A percentile compares a stretch with the other conserved stretches of the same genome.
Conservation (phyloP, 371 early-diverging fungal genomes). For the Rhizopus microsporus region DNA sequence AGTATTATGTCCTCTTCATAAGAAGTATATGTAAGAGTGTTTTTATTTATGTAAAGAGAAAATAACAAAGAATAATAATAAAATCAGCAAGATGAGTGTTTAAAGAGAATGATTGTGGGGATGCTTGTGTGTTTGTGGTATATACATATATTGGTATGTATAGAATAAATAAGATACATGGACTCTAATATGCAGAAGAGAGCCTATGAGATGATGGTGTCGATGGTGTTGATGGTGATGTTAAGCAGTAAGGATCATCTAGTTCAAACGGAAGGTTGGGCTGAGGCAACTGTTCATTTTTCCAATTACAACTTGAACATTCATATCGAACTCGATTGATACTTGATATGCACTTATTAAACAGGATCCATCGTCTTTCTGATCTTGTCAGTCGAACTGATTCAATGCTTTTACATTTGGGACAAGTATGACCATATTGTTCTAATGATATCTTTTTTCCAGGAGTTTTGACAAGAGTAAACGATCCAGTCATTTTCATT, state of each 20-base stretch:
- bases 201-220: too few species aligned
- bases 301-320: conserved; percentile 46
- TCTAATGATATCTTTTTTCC: conserved; percentile 44
- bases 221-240: too few species aligned
- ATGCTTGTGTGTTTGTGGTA: too few species aligned
- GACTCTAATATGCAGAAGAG: too few species aligned
- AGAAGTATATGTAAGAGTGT: neutral
- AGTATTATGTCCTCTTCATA: neutral
- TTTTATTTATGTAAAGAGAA: neutral
- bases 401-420: conserved; percentile 35
- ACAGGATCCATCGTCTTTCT: conserved; percentile 37
- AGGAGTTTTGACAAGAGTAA: conserved; percentile 31
- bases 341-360: conserved; percentile 41
- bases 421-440: conserved; percentile 39
- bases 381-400: conserved; percentile 47
- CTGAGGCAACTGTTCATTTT: conserved; percentile 35
- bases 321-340: conserved; percentile 47
- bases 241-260: neutral
- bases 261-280: neutral
- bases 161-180: too few species aligned
- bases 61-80: neutral
- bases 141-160: too few species aligned
- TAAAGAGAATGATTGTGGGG: too few species aligned
- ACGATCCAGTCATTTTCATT: neutral
- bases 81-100: neutral